Conservation (phyloP, 108 stramenopile species). For the Nannochloropsis gaditana region DNA sequence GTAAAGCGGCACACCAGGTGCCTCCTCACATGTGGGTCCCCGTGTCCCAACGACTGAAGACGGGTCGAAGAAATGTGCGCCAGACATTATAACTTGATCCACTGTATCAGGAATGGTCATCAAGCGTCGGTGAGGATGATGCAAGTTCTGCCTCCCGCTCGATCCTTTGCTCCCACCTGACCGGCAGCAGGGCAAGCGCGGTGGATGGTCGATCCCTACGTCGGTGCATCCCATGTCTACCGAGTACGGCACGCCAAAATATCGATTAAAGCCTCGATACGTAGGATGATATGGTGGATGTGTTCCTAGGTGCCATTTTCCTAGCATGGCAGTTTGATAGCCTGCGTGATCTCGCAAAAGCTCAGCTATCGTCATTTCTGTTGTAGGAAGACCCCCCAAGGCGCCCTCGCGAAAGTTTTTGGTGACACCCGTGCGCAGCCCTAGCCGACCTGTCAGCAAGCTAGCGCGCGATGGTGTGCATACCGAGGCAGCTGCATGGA, state of each 20-base stretch:
- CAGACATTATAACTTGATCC: no score
- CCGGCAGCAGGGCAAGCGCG: background rate
- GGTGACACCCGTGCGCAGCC: background rate
- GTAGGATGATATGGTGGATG: background rate
- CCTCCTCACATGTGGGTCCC: background rate
- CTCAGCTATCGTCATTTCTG: constrained; percentile 13
- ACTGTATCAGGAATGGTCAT: background rate
- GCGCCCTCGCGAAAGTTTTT: constrained; percentile 10
- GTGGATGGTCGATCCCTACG: background rate
- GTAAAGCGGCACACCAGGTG: background rate
- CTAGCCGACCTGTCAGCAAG: constrained; percentile 12
- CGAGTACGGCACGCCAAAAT: constrained; percentile 17
- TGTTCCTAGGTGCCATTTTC: constrained; percentile 15
- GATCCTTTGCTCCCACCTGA: background rate
- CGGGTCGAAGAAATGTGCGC: background rate
- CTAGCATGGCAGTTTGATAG: background rate
- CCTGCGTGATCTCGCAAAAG: background rate
- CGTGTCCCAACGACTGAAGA: background rate
- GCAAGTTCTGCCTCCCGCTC: background rate
- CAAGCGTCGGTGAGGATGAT: background rate
- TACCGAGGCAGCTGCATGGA: constrained; percentile 19
- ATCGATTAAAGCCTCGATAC: constrained; percentile 4
- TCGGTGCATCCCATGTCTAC: constrained; percentile 6
- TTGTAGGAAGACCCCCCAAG: background rate
- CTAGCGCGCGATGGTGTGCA: constrained; percentile 20